Percentiles rank a stretch among this genome's conserved stretches.
phyloP scores from a whole-genome alignment of 1,284 basidiomycete species.

The Fomitopsis betulina region DNA sequence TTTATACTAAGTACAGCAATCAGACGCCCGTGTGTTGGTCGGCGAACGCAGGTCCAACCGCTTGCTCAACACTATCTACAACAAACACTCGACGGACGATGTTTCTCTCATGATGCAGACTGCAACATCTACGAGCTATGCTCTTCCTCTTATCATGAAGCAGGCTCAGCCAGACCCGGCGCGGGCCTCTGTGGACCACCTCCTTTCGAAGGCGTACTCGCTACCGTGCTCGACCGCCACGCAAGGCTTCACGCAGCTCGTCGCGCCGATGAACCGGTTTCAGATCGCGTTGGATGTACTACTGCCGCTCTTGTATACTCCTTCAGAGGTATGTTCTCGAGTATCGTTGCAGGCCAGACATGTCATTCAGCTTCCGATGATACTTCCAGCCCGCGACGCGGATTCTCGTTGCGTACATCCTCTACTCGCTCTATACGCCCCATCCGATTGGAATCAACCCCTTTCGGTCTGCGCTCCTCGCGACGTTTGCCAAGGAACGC shows the following conservation, averaged over 20 bases:
- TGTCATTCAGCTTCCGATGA: conserved; percentile 1
- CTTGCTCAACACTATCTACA: neutral
- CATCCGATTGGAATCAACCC: conserved; percentile 74
- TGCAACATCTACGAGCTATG: conserved; percentile 15
- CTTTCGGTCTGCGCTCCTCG: conserved; percentile 64
- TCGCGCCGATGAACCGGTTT: conserved; percentile 67
- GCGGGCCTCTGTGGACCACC: conserved; percentile 51
- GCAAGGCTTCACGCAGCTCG: conserved; percentile 65
- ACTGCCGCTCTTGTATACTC: conserved; percentile 59
- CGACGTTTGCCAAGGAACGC: conserved; percentile 61
- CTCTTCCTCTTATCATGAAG: conserved; percentile 22
- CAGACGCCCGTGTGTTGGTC: neutral
- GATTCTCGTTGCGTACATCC: conserved; percentile 70
- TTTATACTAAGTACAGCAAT: neutral
- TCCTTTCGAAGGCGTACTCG: conserved; percentile 57
- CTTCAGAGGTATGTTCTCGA: conserved; percentile 23
- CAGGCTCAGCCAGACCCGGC: conserved; percentile 31
- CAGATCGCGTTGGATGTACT: conserved; percentile 75
- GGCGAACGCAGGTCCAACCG: neutral
- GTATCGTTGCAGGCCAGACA: neutral
- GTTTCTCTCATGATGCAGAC: conserved; percentile 19
- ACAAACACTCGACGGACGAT: neutral
- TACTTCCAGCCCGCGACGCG: conserved; percentile 54
- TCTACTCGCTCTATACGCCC: conserved; percentile 71
- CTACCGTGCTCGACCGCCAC: conserved; percentile 71